Evolutionary conservation across 2,329 filamentous ascomycete genomes (phyloP).

Genomic region (Alternaria atra): DNA sequence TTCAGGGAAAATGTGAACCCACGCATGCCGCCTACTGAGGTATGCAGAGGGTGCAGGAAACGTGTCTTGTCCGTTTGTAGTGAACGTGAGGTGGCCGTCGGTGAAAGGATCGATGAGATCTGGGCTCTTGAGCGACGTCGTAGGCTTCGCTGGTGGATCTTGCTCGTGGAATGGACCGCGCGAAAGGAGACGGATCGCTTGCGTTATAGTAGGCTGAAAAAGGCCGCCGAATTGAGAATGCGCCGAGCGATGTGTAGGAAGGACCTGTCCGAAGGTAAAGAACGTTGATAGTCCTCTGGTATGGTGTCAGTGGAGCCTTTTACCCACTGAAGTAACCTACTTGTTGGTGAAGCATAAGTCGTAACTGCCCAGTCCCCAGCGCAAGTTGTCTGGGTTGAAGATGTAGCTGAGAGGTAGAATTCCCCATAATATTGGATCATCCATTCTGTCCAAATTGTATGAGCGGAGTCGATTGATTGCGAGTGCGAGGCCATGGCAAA

Average conservation of each 20-base stretch:
- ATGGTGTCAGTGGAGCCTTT: conserved; percentile 20
- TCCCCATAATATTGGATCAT: conserved; percentile 95
- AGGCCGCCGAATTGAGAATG: conserved; percentile 84
- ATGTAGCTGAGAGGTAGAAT: conserved; percentile 78
- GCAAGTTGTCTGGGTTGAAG: conserved; percentile 76
- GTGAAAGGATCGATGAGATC: conserved; percentile 64
- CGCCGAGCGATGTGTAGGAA: conserved; percentile 83
- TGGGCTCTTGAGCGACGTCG: conserved; percentile 37
- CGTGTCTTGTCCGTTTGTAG: conserved; percentile 71
- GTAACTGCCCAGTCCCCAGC: conserved; percentile 91
- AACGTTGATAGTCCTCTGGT: conserved; percentile 74
- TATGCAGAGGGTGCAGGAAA: conserved; percentile 78
- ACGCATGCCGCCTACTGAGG: conserved; percentile 73
- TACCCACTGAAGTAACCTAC: conserved; percentile 57
- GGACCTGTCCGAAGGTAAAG: conserved; percentile 87
- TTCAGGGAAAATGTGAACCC: conserved; percentile 97
- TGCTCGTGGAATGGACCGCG: conserved; percentile 58
- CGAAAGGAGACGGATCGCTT: conserved; percentile 86
- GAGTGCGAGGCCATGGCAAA: conserved; percentile 24
- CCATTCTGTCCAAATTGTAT: conserved; percentile 67
- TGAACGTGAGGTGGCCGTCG: conserved; percentile 64
- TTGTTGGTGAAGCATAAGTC: conserved; percentile 94
- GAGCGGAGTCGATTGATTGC: conserved; percentile 21
- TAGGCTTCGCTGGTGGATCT: conserved; percentile 34
- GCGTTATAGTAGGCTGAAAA: conserved; percentile 87